A percentile compares a stretch with the other conserved stretches of the same genome.
Evolutionary conservation across 169 alveolate species (phyloP).

Genomic region (Plasmodium inui): DNA sequence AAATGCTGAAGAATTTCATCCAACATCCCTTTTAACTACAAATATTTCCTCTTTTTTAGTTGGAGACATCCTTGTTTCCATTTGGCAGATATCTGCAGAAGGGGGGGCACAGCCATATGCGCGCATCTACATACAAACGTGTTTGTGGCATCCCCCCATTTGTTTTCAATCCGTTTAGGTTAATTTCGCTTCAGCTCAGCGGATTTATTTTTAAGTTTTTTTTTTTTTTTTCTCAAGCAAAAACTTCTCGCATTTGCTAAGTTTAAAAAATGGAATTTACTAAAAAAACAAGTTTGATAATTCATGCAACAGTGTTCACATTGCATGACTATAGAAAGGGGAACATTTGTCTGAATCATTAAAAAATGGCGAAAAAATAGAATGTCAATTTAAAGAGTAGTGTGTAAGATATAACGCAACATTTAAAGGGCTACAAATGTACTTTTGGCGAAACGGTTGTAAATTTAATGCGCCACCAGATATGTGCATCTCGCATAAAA

Average conservation of each 20-base stretch:
- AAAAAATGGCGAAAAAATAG: neutral
- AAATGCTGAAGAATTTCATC: neutral
- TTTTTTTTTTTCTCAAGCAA: neutral
- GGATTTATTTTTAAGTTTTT: neutral
- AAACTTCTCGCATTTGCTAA: neutral
- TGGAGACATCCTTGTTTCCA: neutral
- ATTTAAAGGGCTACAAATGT: neutral
- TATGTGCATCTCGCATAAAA: neutral
- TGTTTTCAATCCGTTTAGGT: neutral
- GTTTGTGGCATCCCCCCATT: neutral
- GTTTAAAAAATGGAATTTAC: neutral
- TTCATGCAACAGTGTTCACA: neutral
- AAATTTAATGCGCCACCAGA: neutral
- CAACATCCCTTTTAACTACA: neutral
- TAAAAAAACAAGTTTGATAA: neutral
- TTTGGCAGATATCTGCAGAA: neutral
- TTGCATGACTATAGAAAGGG: neutral
- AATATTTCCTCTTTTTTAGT: neutral
- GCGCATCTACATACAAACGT: neutral
- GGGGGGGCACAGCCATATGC: neutral
- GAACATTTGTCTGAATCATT: neutral
- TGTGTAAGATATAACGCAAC: neutral
- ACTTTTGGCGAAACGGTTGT: neutral
- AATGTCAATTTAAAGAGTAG: neutral
- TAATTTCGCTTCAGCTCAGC: neutral